phyloP scores from a whole-genome alignment of 768 basidiomycete genomes.

The Pisolithus orientalis region DNA sequence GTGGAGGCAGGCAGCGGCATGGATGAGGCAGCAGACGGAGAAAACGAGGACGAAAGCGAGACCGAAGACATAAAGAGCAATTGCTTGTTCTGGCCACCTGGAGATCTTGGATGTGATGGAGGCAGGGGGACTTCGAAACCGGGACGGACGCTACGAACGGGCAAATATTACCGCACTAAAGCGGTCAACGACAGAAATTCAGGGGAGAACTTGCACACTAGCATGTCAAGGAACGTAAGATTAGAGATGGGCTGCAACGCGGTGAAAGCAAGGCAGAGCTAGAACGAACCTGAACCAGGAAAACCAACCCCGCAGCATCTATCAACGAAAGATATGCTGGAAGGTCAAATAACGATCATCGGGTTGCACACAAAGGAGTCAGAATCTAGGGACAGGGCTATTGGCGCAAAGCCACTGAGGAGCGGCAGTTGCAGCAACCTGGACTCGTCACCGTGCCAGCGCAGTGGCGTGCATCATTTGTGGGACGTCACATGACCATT shows the following conservation, averaged over 20 bases:
- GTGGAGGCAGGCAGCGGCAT: constrained; percentile 33
- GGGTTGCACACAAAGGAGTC: neutral
- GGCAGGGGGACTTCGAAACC: constrained; percentile 15
- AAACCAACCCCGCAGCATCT: constrained; percentile 22
- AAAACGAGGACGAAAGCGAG: constrained; percentile 40
- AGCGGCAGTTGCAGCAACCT: too few species aligned
- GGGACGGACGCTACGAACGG: constrained; percentile 25
- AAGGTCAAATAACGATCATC: constrained; percentile 25
- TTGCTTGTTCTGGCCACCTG: constrained; percentile 31
- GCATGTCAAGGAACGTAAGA: constrained; percentile 10
- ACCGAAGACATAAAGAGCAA: constrained; percentile 33
- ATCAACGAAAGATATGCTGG: constrained; percentile 6
- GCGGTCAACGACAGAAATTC: constrained; percentile 5
- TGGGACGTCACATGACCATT: too few species aligned
- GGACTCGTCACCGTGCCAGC: too few species aligned
- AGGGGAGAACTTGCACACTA: constrained; percentile 8
- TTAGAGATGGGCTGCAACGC: constrained; percentile 15
- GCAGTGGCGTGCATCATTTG: too few species aligned
- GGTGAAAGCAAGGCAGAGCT: constrained; percentile 16
- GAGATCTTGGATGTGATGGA: constrained; percentile 16
- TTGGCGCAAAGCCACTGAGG: too few species aligned
- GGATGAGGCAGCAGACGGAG: constrained; percentile 36
- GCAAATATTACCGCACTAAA: constrained; percentile 23
- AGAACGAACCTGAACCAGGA: constrained; percentile 7
- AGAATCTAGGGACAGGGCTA: too few species aligned